phyloP scores from a whole-genome alignment of 352 stramenopile species.

The Thalassiosira oceanica region DNA sequence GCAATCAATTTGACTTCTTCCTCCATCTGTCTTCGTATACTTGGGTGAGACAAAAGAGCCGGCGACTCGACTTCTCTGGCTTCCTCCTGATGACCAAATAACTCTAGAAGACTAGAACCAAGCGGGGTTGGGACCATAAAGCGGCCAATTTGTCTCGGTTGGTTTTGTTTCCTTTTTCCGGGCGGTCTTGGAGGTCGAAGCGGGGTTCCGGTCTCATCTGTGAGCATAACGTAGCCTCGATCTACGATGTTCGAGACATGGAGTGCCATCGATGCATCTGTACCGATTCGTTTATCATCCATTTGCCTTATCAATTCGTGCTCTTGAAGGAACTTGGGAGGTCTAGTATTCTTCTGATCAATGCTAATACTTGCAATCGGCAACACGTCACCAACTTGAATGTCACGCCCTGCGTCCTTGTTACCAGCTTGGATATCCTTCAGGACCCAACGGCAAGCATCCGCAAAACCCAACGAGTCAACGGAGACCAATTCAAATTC shows the following conservation, averaged over 20 bases:
- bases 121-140: slow-evolving; percentile 78
- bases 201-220: slow-evolving; percentile 21
- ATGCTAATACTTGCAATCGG: slow-evolving; percentile 45
- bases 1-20: slow-evolving; percentile 38
- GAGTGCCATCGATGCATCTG: slow-evolving; percentile 79
- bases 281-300: slow-evolving; percentile 82
- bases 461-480: slow-evolving; percentile 32
- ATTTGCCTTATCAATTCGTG: slow-evolving; percentile 81
- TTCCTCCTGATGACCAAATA: slow-evolving; percentile 20
- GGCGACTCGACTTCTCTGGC: slow-evolving; percentile 6
- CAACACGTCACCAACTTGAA: slow-evolving; percentile 47
- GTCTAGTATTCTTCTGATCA: slow-evolving; percentile 58
- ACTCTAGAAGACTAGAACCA: slow-evolving; percentile 12
- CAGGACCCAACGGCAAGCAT: slow-evolving; percentile 32
- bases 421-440: slow-evolving; percentile 22
- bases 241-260: slow-evolving; percentile 84
- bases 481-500: slow-evolving; percentile 25
- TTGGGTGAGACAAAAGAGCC: slow-evolving; percentile 20
- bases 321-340: slow-evolving; percentile 79
- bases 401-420: slow-evolving; percentile 1
- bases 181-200: slow-evolving; percentile 16
- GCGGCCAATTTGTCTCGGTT: slow-evolving; percentile 42
- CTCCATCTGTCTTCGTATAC: slow-evolving; percentile 38
- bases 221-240: slow-evolving; percentile 78
- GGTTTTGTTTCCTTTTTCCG: slow-evolving; percentile 11